phyloP scores from a whole-genome alignment of 164 flowering plant species.

The Piper betle region DNA sequence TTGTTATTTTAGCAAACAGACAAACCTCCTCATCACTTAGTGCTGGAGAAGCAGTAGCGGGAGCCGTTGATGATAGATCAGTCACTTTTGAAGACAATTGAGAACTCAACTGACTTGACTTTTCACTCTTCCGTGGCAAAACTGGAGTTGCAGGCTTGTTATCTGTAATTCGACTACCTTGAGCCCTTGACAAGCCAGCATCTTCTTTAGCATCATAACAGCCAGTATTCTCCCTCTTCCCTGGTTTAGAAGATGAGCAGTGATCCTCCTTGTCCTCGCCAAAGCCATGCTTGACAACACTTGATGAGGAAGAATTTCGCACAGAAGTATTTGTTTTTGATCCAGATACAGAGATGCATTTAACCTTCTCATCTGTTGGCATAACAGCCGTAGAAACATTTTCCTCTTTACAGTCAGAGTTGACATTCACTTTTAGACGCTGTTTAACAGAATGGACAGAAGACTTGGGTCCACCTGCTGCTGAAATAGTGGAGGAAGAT shows the following conservation, averaged over 20 bases:
- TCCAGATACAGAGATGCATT: constrained; percentile 20
- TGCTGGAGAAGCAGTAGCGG: constrained; percentile 36
- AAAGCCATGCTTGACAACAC: constrained; percentile 18
- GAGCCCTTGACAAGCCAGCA: constrained; percentile 22
- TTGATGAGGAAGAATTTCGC: neutral
- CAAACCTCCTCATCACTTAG: constrained; percentile 91
- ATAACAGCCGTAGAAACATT: constrained; percentile 10
- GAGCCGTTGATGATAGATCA: constrained; percentile 29
- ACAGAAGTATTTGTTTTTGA: constrained; percentile 12
- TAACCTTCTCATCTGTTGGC: constrained; percentile 27
- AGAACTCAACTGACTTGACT: constrained; percentile 23
- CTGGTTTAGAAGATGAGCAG: constrained; percentile 35
- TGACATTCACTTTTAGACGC: constrained; percentile 15
- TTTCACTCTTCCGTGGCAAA: constrained; percentile 40
- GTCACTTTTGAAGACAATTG: constrained; percentile 32
- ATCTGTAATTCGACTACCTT: constrained; percentile 26
- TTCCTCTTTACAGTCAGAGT: constrained; percentile 26
- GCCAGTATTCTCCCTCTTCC: constrained; percentile 17
- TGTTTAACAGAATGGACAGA: constrained; percentile 16
- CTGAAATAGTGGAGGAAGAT: constrained; percentile 12
- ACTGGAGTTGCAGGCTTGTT: constrained; percentile 29
- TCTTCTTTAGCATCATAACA: constrained; percentile 29
- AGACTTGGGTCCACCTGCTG: constrained; percentile 17
- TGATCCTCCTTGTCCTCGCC: constrained; percentile 43
- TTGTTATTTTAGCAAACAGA: neutral